Percentiles rank a stretch among this genome's conserved stretches.
These are phyloP conservation scores for Colletotrichum euphorbiae DNA, from an alignment of 2,329 filamentous ascomycete genomes.

Conservation along the genomic window DNA sequence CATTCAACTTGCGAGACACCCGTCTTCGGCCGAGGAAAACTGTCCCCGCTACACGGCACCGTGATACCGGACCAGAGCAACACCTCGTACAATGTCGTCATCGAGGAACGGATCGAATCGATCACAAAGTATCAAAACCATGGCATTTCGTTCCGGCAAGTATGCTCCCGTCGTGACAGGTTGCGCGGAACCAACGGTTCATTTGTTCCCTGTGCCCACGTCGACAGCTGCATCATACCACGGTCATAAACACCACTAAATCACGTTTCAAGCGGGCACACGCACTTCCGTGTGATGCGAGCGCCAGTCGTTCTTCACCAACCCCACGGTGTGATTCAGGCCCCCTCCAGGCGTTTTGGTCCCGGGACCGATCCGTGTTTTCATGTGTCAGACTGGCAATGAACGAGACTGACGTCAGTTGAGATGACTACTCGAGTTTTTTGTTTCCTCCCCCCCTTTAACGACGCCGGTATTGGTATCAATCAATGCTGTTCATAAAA, in stretches of 20 bases:
- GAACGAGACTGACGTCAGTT: background rate
- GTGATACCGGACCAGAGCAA: background rate
- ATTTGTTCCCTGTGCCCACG: background rate
- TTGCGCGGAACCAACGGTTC: background rate
- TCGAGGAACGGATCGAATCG: background rate
- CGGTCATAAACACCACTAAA: background rate
- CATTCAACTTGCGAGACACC: background rate
- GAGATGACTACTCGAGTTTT: slow-evolving; percentile 7
- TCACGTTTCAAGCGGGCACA: slow-evolving; percentile 6
- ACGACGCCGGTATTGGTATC: slow-evolving; percentile 35
- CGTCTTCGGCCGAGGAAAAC: background rate
- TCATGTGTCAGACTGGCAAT: no score
- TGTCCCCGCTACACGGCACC: background rate
- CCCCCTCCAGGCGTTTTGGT: background rate
- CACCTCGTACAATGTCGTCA: background rate
- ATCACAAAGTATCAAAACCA: background rate
- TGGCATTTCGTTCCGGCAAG: background rate
- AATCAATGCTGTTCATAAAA: slow-evolving; percentile 30
- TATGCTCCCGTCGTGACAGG: background rate
- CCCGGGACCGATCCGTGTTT: background rate
- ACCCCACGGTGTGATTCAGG: background rate
- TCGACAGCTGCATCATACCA: slow-evolving; percentile 7
- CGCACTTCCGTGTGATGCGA: background rate
- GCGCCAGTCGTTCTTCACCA: background rate
- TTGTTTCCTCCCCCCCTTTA: slow-evolving; percentile 1